Evolutionary conservation across 768 basidiomycete genomes (phyloP), one percentile per base, ranked within the genome.

Genomic region (Suillus alpinus): DNA sequence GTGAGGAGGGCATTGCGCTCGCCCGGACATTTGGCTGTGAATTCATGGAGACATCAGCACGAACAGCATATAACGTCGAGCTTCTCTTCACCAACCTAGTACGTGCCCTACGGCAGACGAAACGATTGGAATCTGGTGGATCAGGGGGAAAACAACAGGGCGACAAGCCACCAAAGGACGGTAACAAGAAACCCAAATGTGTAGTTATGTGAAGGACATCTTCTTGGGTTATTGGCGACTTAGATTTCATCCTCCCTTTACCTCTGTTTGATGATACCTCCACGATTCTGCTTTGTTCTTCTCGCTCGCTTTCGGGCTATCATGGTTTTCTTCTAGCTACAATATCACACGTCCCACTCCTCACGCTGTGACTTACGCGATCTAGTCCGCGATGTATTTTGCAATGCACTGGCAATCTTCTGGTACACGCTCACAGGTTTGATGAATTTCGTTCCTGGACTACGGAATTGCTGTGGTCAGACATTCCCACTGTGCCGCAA

Each of bases 1-100:
- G 85, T 65, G 94, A 96, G 68, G 95, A 98, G 67, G 97, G 94
- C 13, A 81, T 83, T 18, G 83, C 85, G 9, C 78, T 96, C 57
- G 96, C 97, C 36, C 83, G 86, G 65, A 80, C 85, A 57, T 88
- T 95, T 65, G 92, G 92, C 56, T 97, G 94, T 78, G 91, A 92
- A 61, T 96, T 98, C 75, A 87, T 94, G 73, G 96, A 98, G 75
- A 95, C 96, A 36, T 92, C 89, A n/a, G 96, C 96, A 40, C 96
- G 96, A 81, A 95, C 93, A 40, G 88, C 95, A 52, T 82, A 87
- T 69, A 96, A 98, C 71, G 92, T 98, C 61, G 94, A 98, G 70
- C 82, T 83, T 14, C 86, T 96, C 34, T 98, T 98, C 76, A 92
- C 85, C 69, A 89, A 83, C 65, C 85, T 96, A 62, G 93, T 98